These are phyloP conservation scores for Xylaria multiplex DNA, from an alignment of 2,329 filamentous ascomycete genomes.

Conservation along the genomic window DNA sequence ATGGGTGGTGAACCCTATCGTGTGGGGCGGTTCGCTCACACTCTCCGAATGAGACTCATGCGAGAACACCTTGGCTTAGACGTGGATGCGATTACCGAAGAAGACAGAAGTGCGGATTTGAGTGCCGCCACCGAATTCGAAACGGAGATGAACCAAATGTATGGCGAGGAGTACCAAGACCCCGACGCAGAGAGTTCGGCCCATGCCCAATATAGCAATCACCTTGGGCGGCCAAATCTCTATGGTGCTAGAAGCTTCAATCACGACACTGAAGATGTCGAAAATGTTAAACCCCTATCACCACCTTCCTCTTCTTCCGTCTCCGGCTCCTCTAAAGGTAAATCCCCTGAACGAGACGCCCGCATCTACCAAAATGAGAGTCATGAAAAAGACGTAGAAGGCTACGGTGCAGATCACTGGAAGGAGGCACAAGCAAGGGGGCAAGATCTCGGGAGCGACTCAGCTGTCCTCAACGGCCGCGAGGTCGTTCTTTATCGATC, in stretches of 20 bases:
- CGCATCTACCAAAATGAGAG: slow-evolving; percentile 68
- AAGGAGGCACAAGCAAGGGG: slow-evolving; percentile 70
- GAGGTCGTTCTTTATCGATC: slow-evolving; percentile 73
- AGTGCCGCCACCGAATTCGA: slow-evolving; percentile 66
- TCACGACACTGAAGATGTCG: slow-evolving; percentile 43
- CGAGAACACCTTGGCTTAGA: slow-evolving; percentile 96
- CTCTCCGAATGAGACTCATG: slow-evolving; percentile 92
- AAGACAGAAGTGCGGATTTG: slow-evolving; percentile 75
- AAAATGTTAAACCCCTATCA: slow-evolving; percentile 35
- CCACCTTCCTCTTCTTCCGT: slow-evolving; percentile 38
- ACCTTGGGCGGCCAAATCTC: slow-evolving; percentile 29
- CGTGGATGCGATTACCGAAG: slow-evolving; percentile 87
- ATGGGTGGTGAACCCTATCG: slow-evolving; percentile 92
- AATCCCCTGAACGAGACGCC: slow-evolving; percentile 55
- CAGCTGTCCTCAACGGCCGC: slow-evolving; percentile 71
- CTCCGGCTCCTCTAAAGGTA: slow-evolving; percentile 51
- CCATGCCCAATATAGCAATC: slow-evolving; percentile 33
- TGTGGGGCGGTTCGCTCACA: slow-evolving; percentile 92
- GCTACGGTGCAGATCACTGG: slow-evolving; percentile 81
- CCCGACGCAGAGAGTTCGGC: slow-evolving; percentile 39
- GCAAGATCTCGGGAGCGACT: slow-evolving; percentile 73
- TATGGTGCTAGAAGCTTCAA: slow-evolving; percentile 45
- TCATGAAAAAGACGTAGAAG: slow-evolving; percentile 80
- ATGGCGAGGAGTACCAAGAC: slow-evolving; percentile 58
- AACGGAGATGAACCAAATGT: slow-evolving; percentile 70